phyloP scores from a whole-genome alignment of 2,329 filamentous ascomycete species.

The Fusarium cyanostomum region DNA sequence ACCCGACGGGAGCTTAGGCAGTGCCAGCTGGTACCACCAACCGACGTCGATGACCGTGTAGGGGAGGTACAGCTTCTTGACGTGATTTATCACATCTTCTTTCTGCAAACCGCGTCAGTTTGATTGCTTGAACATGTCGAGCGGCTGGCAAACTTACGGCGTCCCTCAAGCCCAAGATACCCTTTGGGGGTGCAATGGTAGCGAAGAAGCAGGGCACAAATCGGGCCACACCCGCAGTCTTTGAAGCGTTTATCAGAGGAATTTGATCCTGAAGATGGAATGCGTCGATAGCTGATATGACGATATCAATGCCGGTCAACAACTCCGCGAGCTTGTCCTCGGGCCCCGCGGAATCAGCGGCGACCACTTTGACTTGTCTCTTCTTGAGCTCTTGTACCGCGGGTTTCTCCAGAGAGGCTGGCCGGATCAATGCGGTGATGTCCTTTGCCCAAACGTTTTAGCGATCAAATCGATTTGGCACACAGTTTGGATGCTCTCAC shows the following conservation, averaged over 20 bases:
- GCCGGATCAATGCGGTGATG: slow-evolving; percentile 58
- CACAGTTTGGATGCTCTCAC: slow-evolving; percentile 28
- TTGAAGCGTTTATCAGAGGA: slow-evolving; percentile 57
- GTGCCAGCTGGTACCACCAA: slow-evolving; percentile 64
- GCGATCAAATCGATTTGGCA: not conserved
- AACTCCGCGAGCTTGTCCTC: slow-evolving; percentile 53
- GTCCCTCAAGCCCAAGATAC: slow-evolving; percentile 38
- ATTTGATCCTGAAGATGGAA: slow-evolving; percentile 57
- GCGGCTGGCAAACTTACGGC: not conserved
- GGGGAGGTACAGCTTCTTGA: slow-evolving; percentile 58
- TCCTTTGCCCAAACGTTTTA: slow-evolving; percentile 47
- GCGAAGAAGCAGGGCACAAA: slow-evolving; percentile 63
- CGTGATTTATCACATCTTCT: slow-evolving; percentile 59
- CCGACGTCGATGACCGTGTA: slow-evolving; percentile 68
- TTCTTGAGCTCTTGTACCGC: slow-evolving; percentile 51
- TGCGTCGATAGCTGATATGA: slow-evolving; percentile 48
- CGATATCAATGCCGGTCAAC: slow-evolving; percentile 54
- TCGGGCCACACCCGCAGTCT: slow-evolving; percentile 59
- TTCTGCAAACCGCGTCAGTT: slow-evolving; percentile 46
- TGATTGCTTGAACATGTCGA: not conserved
- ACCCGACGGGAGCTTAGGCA: slow-evolving; percentile 42
- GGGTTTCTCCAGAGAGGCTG: slow-evolving; percentile 57
- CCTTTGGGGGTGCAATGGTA: slow-evolving; percentile 53
- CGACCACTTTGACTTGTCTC: slow-evolving; percentile 54
- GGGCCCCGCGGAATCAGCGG: slow-evolving; percentile 53